These are phyloP conservation scores for Gossypium trilobum DNA, from an alignment of 441 rosid genomes.

Conservation along the genomic window DNA sequence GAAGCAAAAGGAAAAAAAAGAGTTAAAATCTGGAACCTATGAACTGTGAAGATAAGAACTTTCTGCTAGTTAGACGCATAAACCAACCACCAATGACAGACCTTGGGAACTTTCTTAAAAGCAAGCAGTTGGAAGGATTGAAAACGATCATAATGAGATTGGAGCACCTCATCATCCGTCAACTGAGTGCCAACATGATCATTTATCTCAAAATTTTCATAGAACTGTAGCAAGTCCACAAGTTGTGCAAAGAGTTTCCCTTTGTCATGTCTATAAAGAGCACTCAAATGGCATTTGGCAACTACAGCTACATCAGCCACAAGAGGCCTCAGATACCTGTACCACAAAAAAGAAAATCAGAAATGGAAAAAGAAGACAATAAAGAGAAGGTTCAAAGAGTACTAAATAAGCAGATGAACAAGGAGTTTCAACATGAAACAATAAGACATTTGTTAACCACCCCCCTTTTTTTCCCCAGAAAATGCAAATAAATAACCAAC, in stretches of 20 bases:
- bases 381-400: background rate
- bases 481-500: background rate
- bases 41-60: background rate
- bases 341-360: constrained; percentile 10
- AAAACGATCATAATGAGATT: constrained; percentile 73
- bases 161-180: constrained; percentile 90
- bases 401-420: background rate
- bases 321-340: constrained; percentile 91
- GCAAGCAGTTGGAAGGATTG: constrained; percentile 85
- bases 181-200: constrained; percentile 93
- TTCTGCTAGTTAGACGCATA: constrained; percentile 12
- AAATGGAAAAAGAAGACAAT: background rate
- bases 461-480: background rate
- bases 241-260: constrained; percentile 91
- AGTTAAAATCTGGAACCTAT: background rate
- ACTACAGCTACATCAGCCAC: constrained; percentile 94
- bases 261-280: constrained; percentile 67
- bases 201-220: constrained; percentile 90
- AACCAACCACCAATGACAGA: constrained; percentile 23
- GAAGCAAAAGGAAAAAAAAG: constrained; percentile 1
- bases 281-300: constrained; percentile 87
- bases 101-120: constrained; percentile 91
- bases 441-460: background rate
- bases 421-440: background rate
- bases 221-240: constrained; percentile 79